These are phyloP conservation scores for Rhodotorula kratochvilovae DNA, from an alignment of 768 basidiomycete species.

Conservation along the genomic window DNA sequence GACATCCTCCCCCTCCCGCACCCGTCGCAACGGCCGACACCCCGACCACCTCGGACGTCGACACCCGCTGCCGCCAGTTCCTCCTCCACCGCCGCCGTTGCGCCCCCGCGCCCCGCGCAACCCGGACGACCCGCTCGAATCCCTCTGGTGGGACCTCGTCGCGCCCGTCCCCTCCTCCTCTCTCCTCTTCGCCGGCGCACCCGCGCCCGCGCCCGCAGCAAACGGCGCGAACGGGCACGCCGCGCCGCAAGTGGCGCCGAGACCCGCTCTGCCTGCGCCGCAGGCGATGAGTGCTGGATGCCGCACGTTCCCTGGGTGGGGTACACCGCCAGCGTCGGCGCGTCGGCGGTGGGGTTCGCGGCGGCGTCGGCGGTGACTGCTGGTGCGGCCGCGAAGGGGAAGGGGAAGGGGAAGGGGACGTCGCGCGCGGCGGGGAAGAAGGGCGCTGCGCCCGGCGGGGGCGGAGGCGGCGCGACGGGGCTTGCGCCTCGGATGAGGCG, in stretches of 20 bases:
- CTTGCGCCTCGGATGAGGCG: slow-evolving; percentile 25
- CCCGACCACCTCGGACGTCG: neutral
- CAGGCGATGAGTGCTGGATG: slow-evolving; percentile 13
- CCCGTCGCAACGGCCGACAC: neutral
- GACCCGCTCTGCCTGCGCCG: neutral
- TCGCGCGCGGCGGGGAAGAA: neutral
- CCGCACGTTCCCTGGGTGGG: slow-evolving; percentile 31
- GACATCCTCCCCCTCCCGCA: slow-evolving; percentile 2
- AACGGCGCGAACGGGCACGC: slow-evolving; percentile 5
- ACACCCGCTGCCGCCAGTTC: neutral
- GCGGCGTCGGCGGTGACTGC: neutral
- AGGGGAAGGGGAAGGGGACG: slow-evolving; percentile 12
- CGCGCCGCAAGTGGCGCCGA: neutral
- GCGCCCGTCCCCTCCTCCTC: slow-evolving; percentile 7
- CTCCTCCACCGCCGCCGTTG: neutral
- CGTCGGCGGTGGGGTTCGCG: slow-evolving; percentile 10
- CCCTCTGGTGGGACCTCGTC: slow-evolving; percentile 39
- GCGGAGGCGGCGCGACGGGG: slow-evolving; percentile 7
- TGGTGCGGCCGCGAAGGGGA: neutral
- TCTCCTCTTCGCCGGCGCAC: slow-evolving; percentile 2
- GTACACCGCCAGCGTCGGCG: neutral
- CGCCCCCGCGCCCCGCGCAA: neutral
- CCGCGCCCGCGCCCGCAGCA: neutral
- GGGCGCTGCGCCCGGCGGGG: too few relatives aligned
- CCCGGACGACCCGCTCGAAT: slow-evolving; percentile 28